Evolutionary conservation across 352 stramenopile genomes (phyloP), one percentile per base, ranked within the genome.

Genomic region (Globisporangium spinosum): DNA sequence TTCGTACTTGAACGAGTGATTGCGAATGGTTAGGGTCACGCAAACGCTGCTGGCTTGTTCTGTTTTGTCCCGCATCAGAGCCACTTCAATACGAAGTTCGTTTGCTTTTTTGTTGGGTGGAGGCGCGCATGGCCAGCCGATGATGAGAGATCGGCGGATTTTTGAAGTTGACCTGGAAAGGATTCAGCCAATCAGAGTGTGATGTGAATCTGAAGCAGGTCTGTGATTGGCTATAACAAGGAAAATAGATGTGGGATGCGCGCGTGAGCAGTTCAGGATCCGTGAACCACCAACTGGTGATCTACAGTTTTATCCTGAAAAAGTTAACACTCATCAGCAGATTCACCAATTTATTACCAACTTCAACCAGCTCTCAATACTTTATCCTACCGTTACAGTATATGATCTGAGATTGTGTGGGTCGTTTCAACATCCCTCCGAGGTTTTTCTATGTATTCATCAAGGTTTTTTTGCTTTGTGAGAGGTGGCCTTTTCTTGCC

Each of bases 271-370:
- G 43, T 51, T 10, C 57, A 29, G 43, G 34, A 62, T 62, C 56
- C 32, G 29, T 22, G 40, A 65, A 23, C 59, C 59, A 65, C 59
- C 43, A 65, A 43, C 40, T 65, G 40, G 9, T 27, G 4, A 17
- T 10, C 15, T 64, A 65, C 59, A 34, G 59, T 65, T 29, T 27
- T 1, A 15, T 27, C 6, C 8, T 25, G 25, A 0, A 22, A 20
- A 65, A 57, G 27, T 65, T 27, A 3, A 34, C 2, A 8, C 13
- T 15, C 8, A 17, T 29, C 20, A n/a, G 3, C n/a, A 62, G 35
- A 32, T n/a, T 29, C 15, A 13, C 3, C 10, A 10, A 27, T 13
- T 43, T 27, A 59, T 2, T 38, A 17, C 22, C 25, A 60, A 60
- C 55, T 60, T 60, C 55, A 60, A 60, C 25, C 23, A 55, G 12